These are phyloP conservation scores for Galeopsis tetrahit DNA, from an alignment of 257 asterid genomes.

Conservation along the genomic window DNA sequence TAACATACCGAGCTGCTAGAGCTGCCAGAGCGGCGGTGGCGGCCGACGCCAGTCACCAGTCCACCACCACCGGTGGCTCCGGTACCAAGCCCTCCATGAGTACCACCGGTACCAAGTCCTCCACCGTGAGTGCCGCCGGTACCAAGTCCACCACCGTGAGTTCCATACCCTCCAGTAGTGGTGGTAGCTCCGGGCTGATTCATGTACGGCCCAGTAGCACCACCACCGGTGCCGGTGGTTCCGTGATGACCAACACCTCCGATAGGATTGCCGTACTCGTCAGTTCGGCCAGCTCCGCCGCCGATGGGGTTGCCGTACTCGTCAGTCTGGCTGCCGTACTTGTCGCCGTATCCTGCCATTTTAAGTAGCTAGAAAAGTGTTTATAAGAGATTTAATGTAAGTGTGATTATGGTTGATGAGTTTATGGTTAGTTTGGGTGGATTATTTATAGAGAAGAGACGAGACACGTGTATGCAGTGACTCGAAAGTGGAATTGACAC, in stretches of 20 bases:
- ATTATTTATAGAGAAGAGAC: no score
- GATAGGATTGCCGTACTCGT: constrained; percentile 70
- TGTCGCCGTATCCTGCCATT: constrained; percentile 55
- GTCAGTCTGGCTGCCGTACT: constrained; percentile 52
- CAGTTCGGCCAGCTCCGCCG: constrained; percentile 38
- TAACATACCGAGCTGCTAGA: constrained; percentile 51
- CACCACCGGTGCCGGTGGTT: constrained; percentile 32
- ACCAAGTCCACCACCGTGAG: constrained; percentile 23
- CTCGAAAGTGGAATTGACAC: no score
- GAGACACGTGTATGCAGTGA: no score
- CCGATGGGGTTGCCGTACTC: constrained; percentile 55
- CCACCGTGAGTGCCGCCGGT: constrained; percentile 25
- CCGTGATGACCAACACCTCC: constrained; percentile 38
- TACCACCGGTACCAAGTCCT: constrained; percentile 23
- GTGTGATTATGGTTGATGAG: no score
- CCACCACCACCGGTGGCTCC: constrained; percentile 36
- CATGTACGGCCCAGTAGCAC: constrained; percentile 38
- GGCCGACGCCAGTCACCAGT: constrained; percentile 18
- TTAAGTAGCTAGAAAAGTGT: background rate
- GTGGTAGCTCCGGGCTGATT: constrained; percentile 24
- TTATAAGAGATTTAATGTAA: no score
- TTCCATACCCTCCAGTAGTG: constrained; percentile 26
- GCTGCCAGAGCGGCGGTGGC: constrained; percentile 54
- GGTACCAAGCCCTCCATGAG: constrained; percentile 29
- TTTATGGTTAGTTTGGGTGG: no score